Evolutionary conservation across 345 rosid species (phyloP).

Genomic region (Brassica incana): DNA sequence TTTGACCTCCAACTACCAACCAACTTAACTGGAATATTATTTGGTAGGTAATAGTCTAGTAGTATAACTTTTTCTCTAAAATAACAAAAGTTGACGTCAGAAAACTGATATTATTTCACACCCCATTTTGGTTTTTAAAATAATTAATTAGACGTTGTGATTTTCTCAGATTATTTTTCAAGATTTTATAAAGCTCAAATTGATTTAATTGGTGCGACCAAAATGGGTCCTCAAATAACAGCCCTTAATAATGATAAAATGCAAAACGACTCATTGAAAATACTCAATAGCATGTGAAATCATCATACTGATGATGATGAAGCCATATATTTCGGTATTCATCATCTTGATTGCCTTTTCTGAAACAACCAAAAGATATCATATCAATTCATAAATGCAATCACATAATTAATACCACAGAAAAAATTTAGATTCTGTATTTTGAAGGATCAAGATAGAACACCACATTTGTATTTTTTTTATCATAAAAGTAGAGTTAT

Average conservation of each 20-base stretch:
- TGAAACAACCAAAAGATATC: constrained; percentile 39
- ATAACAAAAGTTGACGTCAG: not conserved
- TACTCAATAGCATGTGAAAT: constrained; percentile 26
- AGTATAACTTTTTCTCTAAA: not conserved
- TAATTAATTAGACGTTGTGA: constrained; percentile 19
- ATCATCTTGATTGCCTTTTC: constrained; percentile 18
- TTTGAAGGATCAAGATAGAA: constrained; percentile 7
- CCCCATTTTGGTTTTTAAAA: not conserved
- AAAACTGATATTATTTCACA: constrained; percentile 14
- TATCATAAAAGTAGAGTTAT: not conserved
- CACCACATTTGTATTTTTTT: not conserved
- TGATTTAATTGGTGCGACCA: constrained; percentile 35
- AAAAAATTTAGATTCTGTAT: constrained; percentile 10
- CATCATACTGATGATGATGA: constrained; percentile 9
- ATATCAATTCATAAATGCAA: constrained; percentile 38
- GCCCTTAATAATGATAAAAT: constrained; percentile 34
- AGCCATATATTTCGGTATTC: constrained; percentile 34
- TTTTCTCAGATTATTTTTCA: constrained; percentile 9
- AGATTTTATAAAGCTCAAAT: constrained; percentile 30
- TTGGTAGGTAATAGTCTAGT: constrained; percentile 19
- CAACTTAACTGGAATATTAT: constrained; percentile 42
- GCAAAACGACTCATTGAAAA: constrained; percentile 10
- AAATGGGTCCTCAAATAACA: constrained; percentile 36
- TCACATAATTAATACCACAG: constrained; percentile 23
- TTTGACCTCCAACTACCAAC: constrained; percentile 36